Base-by-base conservation (phyloP, 257 asterid species). In the Nicotiana undulata region DNA sequence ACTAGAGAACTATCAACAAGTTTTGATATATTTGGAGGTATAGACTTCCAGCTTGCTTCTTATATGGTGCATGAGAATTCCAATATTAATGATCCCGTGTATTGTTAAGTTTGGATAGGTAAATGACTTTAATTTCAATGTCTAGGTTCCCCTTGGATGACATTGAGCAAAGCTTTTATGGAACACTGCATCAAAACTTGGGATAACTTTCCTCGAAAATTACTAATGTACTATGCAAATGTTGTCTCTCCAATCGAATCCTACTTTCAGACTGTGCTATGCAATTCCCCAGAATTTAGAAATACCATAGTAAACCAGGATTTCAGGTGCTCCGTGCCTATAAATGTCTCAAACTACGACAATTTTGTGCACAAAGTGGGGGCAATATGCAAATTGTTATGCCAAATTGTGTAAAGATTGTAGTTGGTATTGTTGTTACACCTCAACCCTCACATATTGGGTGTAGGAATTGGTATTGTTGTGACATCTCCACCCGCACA, bases 191-290 rank as follows among this genome's bases (percentile, higher is more conserved):
- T 89, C 75, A 76, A 61, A 18, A 91, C 92, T 49, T 64, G 81
- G 87, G 95, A 91, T 87, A 89, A 87, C 32, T 87, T 89, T 15
- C 95, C 95, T 0, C 83, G 92, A 60, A 91, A 91, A 77, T 49
- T 91, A 63, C 91, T 91, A 7, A 87, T 89, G 92, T 91, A 91
- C 84, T 91, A 87, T 22, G 85, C 80, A 92, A 91, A 91, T 24
- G 85, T 77, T 6, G 86, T 65, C 24, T 86, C 76, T 17, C 95
- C 95, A 60, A 89, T 88, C 1, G 84, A 86, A 15, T 87, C 89
- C 13, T 89, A 91, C 82, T 89, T 91, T 89, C 93, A 91, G 55
- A 91, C 93, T 0, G 68, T 89, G 76, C 76, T 91, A 1, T 89
- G 95, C 90, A 86, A 87, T 85, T 86, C 92, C 4, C 92, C 89